Percentiles rank a stretch among this genome's conserved stretches.
These are phyloP conservation scores for Euclidium syriacum DNA, from an alignment of 345 rosid genomes.

Conservation along the genomic window DNA sequence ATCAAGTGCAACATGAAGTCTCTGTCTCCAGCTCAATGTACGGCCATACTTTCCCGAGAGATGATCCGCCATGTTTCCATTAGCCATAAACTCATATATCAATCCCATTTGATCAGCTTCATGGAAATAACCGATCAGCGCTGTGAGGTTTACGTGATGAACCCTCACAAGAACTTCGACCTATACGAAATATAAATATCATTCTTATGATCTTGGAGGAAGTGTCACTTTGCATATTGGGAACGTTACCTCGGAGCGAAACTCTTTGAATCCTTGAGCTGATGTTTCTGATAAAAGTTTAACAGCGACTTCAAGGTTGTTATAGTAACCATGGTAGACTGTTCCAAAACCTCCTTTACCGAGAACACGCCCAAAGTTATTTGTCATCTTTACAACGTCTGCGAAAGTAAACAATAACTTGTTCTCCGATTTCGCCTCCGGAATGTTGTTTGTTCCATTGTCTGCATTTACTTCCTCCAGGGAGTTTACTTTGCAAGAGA, in stretches of 20 bases:
- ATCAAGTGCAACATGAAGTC: conserved; percentile 28
- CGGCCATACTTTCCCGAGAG: conserved; percentile 14
- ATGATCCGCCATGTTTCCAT: conserved; percentile 28
- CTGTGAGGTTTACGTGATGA: conserved; percentile 21
- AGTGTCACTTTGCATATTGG: not conserved
- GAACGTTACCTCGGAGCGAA: conserved; percentile 46
- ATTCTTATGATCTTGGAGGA: not conserved
- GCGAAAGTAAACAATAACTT: conserved; percentile 22
- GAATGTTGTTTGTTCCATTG: not conserved
- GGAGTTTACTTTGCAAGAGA: conserved; percentile 6
- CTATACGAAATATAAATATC: conserved; percentile 10
- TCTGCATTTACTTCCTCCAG: conserved; percentile 14
- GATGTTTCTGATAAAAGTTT: conserved; percentile 48
- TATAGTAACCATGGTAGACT: conserved; percentile 44
- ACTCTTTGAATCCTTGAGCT: conserved; percentile 41
- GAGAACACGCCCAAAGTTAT: conserved; percentile 35
- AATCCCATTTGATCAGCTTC: conserved; percentile 18
- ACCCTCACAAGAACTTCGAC: conserved; percentile 37
- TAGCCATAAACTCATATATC: conserved; percentile 32
- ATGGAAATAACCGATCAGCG: conserved; percentile 38
- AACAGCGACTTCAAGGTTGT: conserved; percentile 40
- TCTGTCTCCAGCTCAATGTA: conserved; percentile 9
- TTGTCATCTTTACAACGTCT: conserved; percentile 39
- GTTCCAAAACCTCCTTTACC: conserved; percentile 66
- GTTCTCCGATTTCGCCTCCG: not conserved